A percentile compares a stretch with the other conserved stretches of the same genome.
These are phyloP conservation scores for Cladorrhinum sp. DNA, from an alignment of 2,329 filamentous ascomycete species.

Conservation along the genomic window DNA sequence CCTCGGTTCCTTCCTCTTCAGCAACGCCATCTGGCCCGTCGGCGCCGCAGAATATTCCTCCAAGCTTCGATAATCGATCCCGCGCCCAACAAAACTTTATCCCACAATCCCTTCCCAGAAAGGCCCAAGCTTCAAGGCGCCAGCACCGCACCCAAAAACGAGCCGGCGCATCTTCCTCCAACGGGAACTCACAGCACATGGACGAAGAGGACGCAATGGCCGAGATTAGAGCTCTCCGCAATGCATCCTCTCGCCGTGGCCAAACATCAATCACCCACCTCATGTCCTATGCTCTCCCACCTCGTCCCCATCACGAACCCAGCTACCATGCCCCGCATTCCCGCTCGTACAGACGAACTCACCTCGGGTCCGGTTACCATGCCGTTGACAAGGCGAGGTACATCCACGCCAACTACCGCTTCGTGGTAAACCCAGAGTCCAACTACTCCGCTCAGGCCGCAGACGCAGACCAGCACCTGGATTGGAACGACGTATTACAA, in stretches of 20 bases:
- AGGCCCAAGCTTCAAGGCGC: conserved; percentile 71
- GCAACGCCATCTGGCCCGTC: conserved; percentile 39
- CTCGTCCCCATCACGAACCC: conserved; percentile 54
- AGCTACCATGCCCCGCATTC: conserved; percentile 49
- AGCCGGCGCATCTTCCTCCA: conserved; percentile 44
- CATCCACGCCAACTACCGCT: conserved; percentile 94
- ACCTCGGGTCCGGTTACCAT: conserved; percentile 86
- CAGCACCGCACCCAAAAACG: conserved; percentile 81
- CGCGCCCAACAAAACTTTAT: conserved; percentile 40
- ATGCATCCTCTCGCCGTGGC: conserved; percentile 70
- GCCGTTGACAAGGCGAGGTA: conserved; percentile 86
- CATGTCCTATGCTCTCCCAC: conserved; percentile 83
- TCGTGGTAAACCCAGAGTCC: conserved; percentile 81
- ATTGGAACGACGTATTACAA: conserved; percentile 89
- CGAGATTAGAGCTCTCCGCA: conserved; percentile 64
- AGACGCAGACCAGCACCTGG: conserved; percentile 84
- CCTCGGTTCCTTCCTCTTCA: conserved; percentile 31
- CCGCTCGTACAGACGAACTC: conserved; percentile 63
- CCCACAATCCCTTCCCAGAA: conserved; percentile 57
- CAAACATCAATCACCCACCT: conserved; percentile 97
- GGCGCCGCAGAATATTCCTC: conserved; percentile 33
- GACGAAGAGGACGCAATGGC: conserved; percentile 84
- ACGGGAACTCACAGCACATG: conserved; percentile 31
- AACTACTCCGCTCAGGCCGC: conserved; percentile 77
- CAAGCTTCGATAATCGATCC: conserved; percentile 50